A percentile compares a stretch with the other conserved stretches of the same genome.
Conservation (phyloP, 1,284 basidiomycete species). For the Heimioporus retisporus region DNA sequence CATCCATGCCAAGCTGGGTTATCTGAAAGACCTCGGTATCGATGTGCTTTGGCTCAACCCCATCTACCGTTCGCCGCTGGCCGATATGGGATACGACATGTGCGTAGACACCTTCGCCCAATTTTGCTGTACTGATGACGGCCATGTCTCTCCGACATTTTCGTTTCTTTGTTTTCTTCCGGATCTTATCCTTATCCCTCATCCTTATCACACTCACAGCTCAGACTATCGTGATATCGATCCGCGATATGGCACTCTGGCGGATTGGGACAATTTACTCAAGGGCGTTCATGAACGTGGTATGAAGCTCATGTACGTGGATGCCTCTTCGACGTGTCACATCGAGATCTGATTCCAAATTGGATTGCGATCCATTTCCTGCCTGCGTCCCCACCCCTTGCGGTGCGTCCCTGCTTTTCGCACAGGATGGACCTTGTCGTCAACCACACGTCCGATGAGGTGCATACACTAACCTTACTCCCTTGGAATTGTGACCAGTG, state of each 20-base stretch:
- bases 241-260: constrained; percentile 78
- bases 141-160: not conserved
- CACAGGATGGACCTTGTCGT: constrained; percentile 81
- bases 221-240: constrained; percentile 82
- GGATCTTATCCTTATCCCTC: constrained; percentile 22
- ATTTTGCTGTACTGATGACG: not conserved
- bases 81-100: constrained; percentile 85
- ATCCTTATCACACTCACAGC: constrained; percentile 40
- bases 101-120: constrained; percentile 34
- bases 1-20: constrained; percentile 73
- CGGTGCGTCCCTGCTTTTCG: constrained; percentile 13
- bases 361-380: constrained; percentile 11
- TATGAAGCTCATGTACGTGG: constrained; percentile 74
- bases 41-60: constrained; percentile 83
- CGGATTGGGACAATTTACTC: constrained; percentile 76
- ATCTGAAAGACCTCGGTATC: constrained; percentile 76
- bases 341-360: constrained; percentile 18
- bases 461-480: constrained; percentile 24
- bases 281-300: constrained; percentile 68
- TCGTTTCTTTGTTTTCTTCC: not conserved
- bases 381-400: constrained; percentile 9
- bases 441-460: constrained; percentile 85
- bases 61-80: constrained; percentile 76
- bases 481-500: not conserved
- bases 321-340: constrained; percentile 17